Base-by-base conservation (phyloP, 1,139 yeast species). In the Geotrichum aggregatum region DNA sequence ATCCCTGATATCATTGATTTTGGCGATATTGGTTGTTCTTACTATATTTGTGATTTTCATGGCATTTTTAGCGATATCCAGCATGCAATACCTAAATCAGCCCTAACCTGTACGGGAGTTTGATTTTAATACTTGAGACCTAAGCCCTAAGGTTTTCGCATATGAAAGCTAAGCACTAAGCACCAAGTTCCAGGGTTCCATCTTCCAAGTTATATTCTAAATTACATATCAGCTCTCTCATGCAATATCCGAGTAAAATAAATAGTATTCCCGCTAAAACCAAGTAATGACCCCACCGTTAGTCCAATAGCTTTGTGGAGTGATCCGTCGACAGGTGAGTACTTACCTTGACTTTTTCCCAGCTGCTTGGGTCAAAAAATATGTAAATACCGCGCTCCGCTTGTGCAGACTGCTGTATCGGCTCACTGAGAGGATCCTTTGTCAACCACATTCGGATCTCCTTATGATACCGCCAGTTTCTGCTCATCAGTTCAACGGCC, bases 381-480 rank as follows among this genome's bases (percentile, higher is more conserved):
- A 91, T 84, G 67, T 92, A 94, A n/a, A 91, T 84, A 1, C 98
- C 98, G 58, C 92, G 81, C 70, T 94, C 98, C 48, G 92, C 89
- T 58, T 86, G 87, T 50, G 83, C 85, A 28, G 87, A 81, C 52
- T 88, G 89, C 60, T 84, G 84, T n/a, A 87, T 80, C 0, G 98
- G 97, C 67, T 92, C 98, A 57, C 84, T 83, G 62, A 82, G 80
- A 40, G 96, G 87, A 64, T 91, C 97, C 70, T 92, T 94, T 14
- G 98, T 92, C 56, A 94, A 74, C 98, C 98, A 94, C 47, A 94
- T 89, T 70, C 89, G 95, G 54, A 92, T 78, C 58, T 88, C 96
- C 71, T 91, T 92, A 70, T 94, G 98, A 64, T 87, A 94, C 59
- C 98, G 79, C 99, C 99, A 94, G 70, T 91, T 92, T 61, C 98